Percentiles rank a stretch among this genome's conserved stretches.
These are phyloP conservation scores for Torulaspora franciscae DNA, from an alignment of 805 yeast species.

Conservation along the genomic window DNA sequence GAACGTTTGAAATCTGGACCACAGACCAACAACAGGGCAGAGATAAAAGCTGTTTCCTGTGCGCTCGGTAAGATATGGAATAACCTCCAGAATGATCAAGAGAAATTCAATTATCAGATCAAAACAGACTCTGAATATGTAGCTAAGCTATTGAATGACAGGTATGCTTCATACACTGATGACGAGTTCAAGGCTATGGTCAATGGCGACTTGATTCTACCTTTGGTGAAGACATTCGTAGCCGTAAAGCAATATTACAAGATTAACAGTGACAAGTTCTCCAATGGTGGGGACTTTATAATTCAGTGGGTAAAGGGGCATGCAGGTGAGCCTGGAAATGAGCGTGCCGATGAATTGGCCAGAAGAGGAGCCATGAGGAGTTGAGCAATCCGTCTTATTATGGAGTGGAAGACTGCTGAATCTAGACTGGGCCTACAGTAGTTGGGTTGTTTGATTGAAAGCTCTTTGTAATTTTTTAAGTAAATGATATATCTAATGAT, in stretches of 20 bases:
- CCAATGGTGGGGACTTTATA: conserved; percentile 38
- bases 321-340: conserved; percentile 64
- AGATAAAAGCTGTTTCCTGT: conserved; percentile 57
- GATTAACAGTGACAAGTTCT: conserved; percentile 21
- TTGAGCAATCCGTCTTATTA: background rate
- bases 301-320: conserved; percentile 72
- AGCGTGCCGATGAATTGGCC: conserved; percentile 71
- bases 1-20: conserved; percentile 44
- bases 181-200: conserved; percentile 37
- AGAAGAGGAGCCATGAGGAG: conserved; percentile 47
- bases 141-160: conserved; percentile 49
- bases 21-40: conserved; percentile 81
- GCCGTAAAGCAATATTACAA: conserved; percentile 39
- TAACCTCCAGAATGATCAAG: conserved; percentile 15
- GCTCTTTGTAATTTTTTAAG: too few species aligned
- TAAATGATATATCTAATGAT: too few species aligned
- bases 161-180: conserved; percentile 49
- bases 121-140: conserved; percentile 70
- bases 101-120: conserved; percentile 39
- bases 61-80: conserved; percentile 47
- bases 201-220: conserved; percentile 33
- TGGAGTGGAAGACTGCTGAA: background rate
- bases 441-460: too few species aligned
- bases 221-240: conserved; percentile 41
- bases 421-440: too few species aligned